Conservation (phyloP, 2,329 filamentous ascomycete genomes). For the Neofusicoccum kwambonambiense region DNA sequence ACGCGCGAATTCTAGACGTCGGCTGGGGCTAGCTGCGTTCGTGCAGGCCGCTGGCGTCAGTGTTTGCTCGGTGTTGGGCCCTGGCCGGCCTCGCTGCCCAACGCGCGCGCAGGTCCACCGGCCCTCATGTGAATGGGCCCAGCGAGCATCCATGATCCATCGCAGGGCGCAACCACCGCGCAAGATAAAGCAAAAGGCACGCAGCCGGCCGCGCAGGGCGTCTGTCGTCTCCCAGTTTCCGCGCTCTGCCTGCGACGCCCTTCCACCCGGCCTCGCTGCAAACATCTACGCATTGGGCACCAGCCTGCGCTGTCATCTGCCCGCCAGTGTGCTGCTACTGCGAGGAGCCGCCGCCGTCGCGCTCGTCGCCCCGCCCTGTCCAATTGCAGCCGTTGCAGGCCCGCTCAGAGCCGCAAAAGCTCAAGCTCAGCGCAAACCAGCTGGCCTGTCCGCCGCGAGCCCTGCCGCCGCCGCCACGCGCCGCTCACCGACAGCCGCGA, state of each 20-base stretch:
- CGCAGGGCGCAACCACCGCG: neutral
- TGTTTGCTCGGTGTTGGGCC: constrained; percentile 11
- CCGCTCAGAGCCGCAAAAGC: constrained; percentile 13
- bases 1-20: constrained; percentile 11
- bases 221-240: neutral
- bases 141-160: constrained; percentile 14
- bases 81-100: constrained; percentile 13
- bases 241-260: neutral
- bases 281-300: neutral
- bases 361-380: constrained; percentile 3
- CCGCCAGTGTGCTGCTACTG: constrained; percentile 6
- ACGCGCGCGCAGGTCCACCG: constrained; percentile 9
- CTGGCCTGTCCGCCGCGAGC: constrained; percentile 13
- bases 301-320: constrained; percentile 14
- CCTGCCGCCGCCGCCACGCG: constrained; percentile 9
- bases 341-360: constrained; percentile 5
- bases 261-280: neutral
- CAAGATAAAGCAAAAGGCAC: constrained; percentile 16
- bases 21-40: constrained; percentile 8
- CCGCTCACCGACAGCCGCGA: constrained; percentile 15
- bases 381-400: constrained; percentile 13
- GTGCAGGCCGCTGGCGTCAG: constrained; percentile 15
- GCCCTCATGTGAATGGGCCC: constrained; percentile 11
- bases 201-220: constrained; percentile 1
- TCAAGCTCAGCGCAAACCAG: constrained; percentile 4